These are phyloP conservation scores for Morella rubra DNA, from an alignment of 306 rosid genomes.

Conservation along the genomic window DNA sequence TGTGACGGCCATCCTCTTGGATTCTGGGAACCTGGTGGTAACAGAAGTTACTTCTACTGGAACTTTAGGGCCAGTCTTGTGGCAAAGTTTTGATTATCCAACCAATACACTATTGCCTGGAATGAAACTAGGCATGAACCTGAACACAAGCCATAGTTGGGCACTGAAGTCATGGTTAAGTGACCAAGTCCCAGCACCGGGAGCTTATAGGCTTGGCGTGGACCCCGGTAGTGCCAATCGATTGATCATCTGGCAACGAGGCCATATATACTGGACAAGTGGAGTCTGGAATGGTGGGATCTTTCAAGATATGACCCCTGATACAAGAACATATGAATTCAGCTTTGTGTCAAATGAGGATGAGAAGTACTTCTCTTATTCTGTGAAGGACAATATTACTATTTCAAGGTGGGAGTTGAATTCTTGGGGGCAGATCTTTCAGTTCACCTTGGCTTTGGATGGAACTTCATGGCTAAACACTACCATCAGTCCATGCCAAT, in stretches of 20 bases:
- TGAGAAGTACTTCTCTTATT: slow-evolving; percentile 26
- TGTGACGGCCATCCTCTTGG: slow-evolving; percentile 19
- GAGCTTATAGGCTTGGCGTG: slow-evolving; percentile 30
- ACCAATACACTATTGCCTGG: slow-evolving; percentile 30
- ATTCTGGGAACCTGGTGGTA: slow-evolving; percentile 25
- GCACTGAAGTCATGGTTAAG: slow-evolving; percentile 29
- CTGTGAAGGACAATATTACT: slow-evolving; percentile 9
- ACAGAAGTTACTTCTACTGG: slow-evolving; percentile 7
- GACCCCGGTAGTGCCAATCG: slow-evolving; percentile 20
- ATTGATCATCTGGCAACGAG: slow-evolving; percentile 27
- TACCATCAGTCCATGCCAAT: slow-evolving; percentile 10
- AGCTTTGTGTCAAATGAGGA: slow-evolving; percentile 30
- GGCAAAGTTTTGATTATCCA: slow-evolving; percentile 29
- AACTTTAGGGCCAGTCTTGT: slow-evolving; percentile 11
- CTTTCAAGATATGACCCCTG: slow-evolving; percentile 14
- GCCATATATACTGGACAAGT: slow-evolving; percentile 27
- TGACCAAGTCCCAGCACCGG: slow-evolving; percentile 23
- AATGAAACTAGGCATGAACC: slow-evolving; percentile 31
- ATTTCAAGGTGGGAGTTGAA: slow-evolving; percentile 31
- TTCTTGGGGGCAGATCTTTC: slow-evolving; percentile 31
- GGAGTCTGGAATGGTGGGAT: slow-evolving; percentile 22
- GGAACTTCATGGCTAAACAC: slow-evolving; percentile 24
- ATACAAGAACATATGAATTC: slow-evolving; percentile 20
- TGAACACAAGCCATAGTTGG: slow-evolving; percentile 17
- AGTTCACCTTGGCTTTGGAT: slow-evolving; percentile 6